A percentile compares a stretch with the other conserved stretches of the same genome.
These are phyloP conservation scores for Cladosporium sp. DNA, from an alignment of 2,329 filamentous ascomycete species.

Conservation along the genomic window DNA sequence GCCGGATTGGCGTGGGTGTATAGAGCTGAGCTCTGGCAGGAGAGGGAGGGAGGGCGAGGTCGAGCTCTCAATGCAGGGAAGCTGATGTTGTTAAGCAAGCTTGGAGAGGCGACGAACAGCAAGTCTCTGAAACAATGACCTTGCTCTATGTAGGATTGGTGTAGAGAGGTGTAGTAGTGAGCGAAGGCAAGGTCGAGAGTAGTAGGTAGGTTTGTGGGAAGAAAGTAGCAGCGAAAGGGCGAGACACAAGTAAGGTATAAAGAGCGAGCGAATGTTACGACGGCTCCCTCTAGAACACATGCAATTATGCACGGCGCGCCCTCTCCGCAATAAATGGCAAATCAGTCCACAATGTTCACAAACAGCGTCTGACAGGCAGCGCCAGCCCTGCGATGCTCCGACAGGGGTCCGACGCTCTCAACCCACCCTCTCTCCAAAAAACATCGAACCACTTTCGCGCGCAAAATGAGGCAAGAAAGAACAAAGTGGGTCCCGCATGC, in stretches of 20 bases:
- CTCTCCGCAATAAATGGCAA: not conserved
- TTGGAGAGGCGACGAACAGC: not conserved
- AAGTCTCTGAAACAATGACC: not conserved
- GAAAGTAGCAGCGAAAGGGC: not conserved
- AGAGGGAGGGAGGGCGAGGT: not conserved
- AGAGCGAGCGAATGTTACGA: too few species aligned
- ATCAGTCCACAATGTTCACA: not conserved
- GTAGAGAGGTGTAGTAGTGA: not conserved
- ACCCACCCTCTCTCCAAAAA: not conserved
- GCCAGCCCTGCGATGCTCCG: slow-evolving; percentile 2
- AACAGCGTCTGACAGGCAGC: not conserved
- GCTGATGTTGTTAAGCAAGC: not conserved
- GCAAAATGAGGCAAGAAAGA: slow-evolving; percentile 1
- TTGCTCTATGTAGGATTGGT: not conserved
- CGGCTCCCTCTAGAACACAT: too few species aligned
- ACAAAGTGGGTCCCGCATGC: not conserved
- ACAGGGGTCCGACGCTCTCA: not conserved
- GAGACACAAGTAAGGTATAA: not conserved
- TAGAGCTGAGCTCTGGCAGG: not conserved
- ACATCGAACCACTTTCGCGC: slow-evolving; percentile 9
- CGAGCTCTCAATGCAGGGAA: not conserved
- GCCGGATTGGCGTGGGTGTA: not conserved
- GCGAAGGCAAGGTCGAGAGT: not conserved
- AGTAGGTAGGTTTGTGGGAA: not conserved
- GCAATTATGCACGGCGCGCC: not conserved